Evolutionary conservation across 805 yeast species (phyloP).

Genomic region (Grigorovia humatica): DNA sequence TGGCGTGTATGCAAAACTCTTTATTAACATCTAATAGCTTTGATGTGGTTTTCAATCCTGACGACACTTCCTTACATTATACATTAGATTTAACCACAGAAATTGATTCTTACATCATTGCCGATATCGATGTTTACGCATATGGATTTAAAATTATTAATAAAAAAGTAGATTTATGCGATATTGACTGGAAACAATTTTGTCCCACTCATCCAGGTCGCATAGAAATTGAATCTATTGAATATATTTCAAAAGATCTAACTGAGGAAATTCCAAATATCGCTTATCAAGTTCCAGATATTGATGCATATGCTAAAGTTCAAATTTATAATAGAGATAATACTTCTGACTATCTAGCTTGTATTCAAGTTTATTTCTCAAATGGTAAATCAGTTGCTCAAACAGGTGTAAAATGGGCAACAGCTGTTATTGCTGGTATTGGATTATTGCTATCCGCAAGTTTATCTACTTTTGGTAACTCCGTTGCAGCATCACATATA

Average conservation of each 20-base stretch:
- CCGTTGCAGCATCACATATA: conserved; percentile 81
- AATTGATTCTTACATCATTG: conserved; percentile 54
- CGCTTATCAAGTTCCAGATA: conserved; percentile 77
- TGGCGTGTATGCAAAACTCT: conserved; percentile 74
- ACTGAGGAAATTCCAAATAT: conserved; percentile 64
- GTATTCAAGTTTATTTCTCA: conserved; percentile 63
- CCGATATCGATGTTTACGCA: conserved; percentile 68
- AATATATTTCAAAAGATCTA: conserved; percentile 43
- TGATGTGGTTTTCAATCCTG: conserved; percentile 68
- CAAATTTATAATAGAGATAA: conserved; percentile 30
- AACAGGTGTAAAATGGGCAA: conserved; percentile 81
- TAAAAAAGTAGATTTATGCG: conserved; percentile 52
- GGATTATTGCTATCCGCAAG: conserved; percentile 78
- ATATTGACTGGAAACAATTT: conserved; percentile 64
- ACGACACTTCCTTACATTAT: conserved; percentile 54
- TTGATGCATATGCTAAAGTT: conserved; percentile 68
- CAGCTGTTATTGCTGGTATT: conserved; percentile 80
- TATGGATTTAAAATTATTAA: conserved; percentile 71
- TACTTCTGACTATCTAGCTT: conserved; percentile 44
- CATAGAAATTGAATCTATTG: conserved; percentile 62
- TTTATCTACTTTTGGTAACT: conserved; percentile 76
- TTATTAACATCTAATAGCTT: conserved; percentile 64
- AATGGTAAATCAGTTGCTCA: conserved; percentile 79
- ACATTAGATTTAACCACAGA: conserved; percentile 61
- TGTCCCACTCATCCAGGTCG: conserved; percentile 83